A percentile compares a stretch with the other conserved stretches of the same genome.
Conservation (phyloP, 2,329 filamentous ascomycete genomes). For the Zymoseptoria pseudotritici region DNA sequence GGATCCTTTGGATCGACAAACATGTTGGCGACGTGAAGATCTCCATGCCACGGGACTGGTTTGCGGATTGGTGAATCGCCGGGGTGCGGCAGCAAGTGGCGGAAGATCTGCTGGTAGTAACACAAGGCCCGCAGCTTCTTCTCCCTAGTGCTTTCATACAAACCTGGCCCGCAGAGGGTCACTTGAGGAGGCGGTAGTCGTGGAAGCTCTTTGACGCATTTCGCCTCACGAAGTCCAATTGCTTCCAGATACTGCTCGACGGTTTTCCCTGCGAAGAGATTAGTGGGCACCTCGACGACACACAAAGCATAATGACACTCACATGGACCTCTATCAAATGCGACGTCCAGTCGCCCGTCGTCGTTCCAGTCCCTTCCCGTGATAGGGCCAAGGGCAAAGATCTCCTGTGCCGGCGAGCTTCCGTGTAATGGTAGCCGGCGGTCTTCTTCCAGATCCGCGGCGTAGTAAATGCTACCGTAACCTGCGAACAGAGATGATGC, state of each 20-base stretch:
- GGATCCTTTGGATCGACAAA: constrained; percentile 28
- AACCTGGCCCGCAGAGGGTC: constrained; percentile 31
- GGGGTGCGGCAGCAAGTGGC: constrained; percentile 22
- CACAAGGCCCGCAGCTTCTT: constrained; percentile 29
- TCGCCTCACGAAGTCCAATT: constrained; percentile 24
- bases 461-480: constrained; percentile 31
- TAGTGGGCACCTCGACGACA: constrained; percentile 11
- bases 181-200: constrained; percentile 30
- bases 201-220: constrained; percentile 24
- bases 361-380: constrained; percentile 29
- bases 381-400: constrained; percentile 34
- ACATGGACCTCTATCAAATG: constrained; percentile 34
- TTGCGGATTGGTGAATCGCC: constrained; percentile 22
- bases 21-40: constrained; percentile 30
- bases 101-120: constrained; percentile 26
- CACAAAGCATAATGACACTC: constrained; percentile 15
- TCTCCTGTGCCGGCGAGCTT: constrained; percentile 10
- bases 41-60: constrained; percentile 18
- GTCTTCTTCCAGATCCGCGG: constrained; percentile 24
- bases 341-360: constrained; percentile 24
- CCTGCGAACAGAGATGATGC: constrained; percentile 21
- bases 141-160: constrained; percentile 30
- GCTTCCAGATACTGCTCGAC: constrained; percentile 27
- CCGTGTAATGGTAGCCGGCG: background rate
- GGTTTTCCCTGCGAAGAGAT: constrained; percentile 3